A percentile compares a stretch with the other conserved stretches of the same genome.
Conservation (phyloP, 2,329 filamentous ascomycete genomes). For the Rasamsonia emersonii region DNA sequence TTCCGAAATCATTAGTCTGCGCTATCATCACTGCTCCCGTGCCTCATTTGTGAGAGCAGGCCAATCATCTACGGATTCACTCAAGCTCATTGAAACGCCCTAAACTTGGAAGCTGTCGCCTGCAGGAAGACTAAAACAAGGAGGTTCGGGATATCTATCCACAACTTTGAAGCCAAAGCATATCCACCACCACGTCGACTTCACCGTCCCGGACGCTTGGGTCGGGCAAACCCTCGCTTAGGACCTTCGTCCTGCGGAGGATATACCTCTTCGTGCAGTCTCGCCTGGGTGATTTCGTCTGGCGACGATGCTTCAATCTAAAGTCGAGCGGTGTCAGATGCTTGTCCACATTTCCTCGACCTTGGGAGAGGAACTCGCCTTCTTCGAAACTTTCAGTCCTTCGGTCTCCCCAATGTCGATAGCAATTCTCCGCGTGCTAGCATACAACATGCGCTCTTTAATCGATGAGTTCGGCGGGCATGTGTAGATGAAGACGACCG, state of each 20-base stretch:
- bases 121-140: too few relatives aligned
- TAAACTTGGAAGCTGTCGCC: too few relatives aligned
- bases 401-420: slow-evolving; percentile 46
- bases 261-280: slow-evolving; percentile 46
- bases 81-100: too few relatives aligned
- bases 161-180: neutral
- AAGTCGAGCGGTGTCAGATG: slow-evolving; percentile 13
- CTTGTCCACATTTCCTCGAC: slow-evolving; percentile 1
- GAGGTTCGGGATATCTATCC: too few relatives aligned
- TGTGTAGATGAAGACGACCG: slow-evolving; percentile 55
- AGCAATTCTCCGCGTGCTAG: slow-evolving; percentile 48
- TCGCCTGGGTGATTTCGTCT: slow-evolving; percentile 46
- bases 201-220: slow-evolving; percentile 52
- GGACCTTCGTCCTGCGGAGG: slow-evolving; percentile 39
- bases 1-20: slow-evolving; percentile 34
- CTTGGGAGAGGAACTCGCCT: slow-evolving; percentile 37
- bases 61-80: too few relatives aligned
- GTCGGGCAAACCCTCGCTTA: slow-evolving; percentile 52
- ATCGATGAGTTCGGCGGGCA: slow-evolving; percentile 54
- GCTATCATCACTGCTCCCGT: too few relatives aligned
- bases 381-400: slow-evolving; percentile 50
- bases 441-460: slow-evolving; percentile 59
- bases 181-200: slow-evolving; percentile 9
- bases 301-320: slow-evolving; percentile 53
- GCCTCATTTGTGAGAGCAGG: too few relatives aligned